phyloP scores from a whole-genome alignment of 306 rosid genomes.

The Carpinus viminea region DNA sequence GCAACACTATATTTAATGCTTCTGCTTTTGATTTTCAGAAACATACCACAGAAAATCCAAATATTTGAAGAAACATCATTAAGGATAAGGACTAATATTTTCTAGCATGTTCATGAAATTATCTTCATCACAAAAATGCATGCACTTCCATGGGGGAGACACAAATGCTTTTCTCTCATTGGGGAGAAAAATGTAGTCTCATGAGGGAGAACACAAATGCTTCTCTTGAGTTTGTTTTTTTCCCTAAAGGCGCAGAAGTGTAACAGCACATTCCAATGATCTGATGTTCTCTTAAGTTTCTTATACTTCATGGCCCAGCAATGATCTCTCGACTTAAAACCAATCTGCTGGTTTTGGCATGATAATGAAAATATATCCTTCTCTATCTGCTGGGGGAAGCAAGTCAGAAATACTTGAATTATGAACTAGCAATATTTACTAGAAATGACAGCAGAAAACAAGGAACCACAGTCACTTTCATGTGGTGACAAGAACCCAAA shows the following conservation, averaged over 20 bases:
- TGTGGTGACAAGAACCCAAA: neutral
- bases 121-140: too few relatives aligned
- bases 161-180: slow-evolving; percentile 16
- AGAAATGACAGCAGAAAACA: neutral
- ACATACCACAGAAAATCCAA: too few relatives aligned
- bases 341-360: slow-evolving; percentile 93
- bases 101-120: too few relatives aligned
- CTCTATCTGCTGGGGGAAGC: slow-evolving; percentile 65
- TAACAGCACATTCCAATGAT: slow-evolving; percentile 6
- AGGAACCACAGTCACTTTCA: slow-evolving; percentile 1
- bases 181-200: too few relatives aligned
- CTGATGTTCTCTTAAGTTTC: slow-evolving; percentile 54
- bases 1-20: too few relatives aligned
- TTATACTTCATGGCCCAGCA: slow-evolving; percentile 59
- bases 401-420: neutral
- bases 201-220: neutral
- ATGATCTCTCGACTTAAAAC: slow-evolving; percentile 68
- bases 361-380: slow-evolving; percentile 89
- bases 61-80: too few relatives aligned
- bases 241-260: neutral
- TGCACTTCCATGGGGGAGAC: neutral
- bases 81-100: too few relatives aligned
- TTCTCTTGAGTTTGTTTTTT: slow-evolving; percentile 2
- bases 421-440: neutral
- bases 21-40: too few relatives aligned